These are phyloP conservation scores for Xylariaceae sp. DNA, from an alignment of 2,329 filamentous ascomycete genomes.

Conservation along the genomic window DNA sequence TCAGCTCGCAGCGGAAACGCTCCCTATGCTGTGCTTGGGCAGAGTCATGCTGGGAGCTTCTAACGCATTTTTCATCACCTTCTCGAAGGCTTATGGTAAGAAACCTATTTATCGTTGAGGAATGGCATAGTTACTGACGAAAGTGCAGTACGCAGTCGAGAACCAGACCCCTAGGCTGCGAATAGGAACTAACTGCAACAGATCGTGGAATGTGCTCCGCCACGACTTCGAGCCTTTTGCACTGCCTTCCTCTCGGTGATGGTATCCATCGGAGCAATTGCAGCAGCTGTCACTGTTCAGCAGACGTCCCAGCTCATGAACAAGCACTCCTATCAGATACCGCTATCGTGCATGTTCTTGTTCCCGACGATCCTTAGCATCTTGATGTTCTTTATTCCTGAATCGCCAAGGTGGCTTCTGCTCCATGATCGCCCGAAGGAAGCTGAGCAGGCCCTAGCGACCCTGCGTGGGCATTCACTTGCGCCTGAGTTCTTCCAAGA, in stretches of 20 bases:
- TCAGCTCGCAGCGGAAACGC: slow-evolving; percentile 16
- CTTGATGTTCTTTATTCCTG: slow-evolving; percentile 19
- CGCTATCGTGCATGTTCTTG: slow-evolving; percentile 13
- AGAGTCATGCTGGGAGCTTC: slow-evolving; percentile 20
- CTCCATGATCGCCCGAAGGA: slow-evolving; percentile 23
- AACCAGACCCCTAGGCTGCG: too few species aligned
- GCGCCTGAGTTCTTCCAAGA: slow-evolving; percentile 14
- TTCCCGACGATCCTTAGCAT: slow-evolving; percentile 12
- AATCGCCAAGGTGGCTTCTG: slow-evolving; percentile 28
- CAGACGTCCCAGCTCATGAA: slow-evolving; percentile 12
- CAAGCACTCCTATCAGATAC: slow-evolving; percentile 15
- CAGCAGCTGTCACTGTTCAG: slow-evolving; percentile 12
- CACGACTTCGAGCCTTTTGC: slow-evolving; percentile 10
- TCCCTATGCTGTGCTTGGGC: slow-evolving; percentile 19
- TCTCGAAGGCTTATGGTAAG: slow-evolving; percentile 12
- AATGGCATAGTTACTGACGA: too few species aligned
- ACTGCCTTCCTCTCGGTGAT: slow-evolving; percentile 12
- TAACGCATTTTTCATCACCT: slow-evolving; percentile 23
- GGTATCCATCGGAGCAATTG: slow-evolving; percentile 11
- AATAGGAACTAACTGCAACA: slow-evolving; percentile 10
- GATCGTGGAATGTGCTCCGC: slow-evolving; percentile 20
- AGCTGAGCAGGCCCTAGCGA: slow-evolving; percentile 19
- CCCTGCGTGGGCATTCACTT: slow-evolving; percentile 18
- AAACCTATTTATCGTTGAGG: too few species aligned
- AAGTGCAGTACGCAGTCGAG: too few species aligned